Conservation (phyloP, 169 alveolate species). For the Eimeria acervulina region DNA sequence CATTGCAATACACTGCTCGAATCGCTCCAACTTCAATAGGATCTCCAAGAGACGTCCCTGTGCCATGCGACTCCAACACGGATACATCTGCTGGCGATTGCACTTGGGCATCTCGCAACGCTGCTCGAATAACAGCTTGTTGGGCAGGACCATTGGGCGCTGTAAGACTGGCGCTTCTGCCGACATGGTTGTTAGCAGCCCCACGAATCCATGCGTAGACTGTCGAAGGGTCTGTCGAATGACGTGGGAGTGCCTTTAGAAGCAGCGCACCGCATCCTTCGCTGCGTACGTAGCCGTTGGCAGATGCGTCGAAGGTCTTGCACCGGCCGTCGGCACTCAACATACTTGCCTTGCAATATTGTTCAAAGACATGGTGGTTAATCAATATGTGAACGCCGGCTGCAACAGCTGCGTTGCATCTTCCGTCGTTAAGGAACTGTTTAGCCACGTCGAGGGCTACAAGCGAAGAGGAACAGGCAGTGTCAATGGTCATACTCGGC, state of each 20-base stretch:
- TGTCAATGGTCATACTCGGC: conserved; percentile 88
- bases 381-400: conserved; percentile 86
- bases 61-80: conserved; percentile 87
- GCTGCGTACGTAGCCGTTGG: conserved; percentile 88
- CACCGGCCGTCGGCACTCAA: conserved; percentile 85
- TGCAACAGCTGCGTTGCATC: conserved; percentile 82
- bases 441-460: conserved; percentile 88
- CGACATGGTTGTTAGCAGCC: conserved; percentile 87
- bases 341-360: conserved; percentile 87
- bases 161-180: conserved; percentile 87
- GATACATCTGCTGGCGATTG: conserved; percentile 58
- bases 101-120: conserved; percentile 74
- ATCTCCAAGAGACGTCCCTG: conserved; percentile 89
- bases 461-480: conserved; percentile 90
- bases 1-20: conserved; percentile 83
- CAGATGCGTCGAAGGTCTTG: conserved; percentile 87
- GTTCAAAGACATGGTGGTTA: conserved; percentile 82
- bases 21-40: conserved; percentile 88
- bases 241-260: conserved; percentile 50
- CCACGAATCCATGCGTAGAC: conserved; percentile 85
- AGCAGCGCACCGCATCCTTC: conserved; percentile 89
- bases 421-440: conserved; percentile 17
- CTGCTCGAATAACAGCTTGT: conserved; percentile 83
- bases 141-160: conserved; percentile 90
- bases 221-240: neutral